Evolutionary conservation across 108 stramenopile species (phyloP).

Genomic region (Nannochloropsis oceanica): DNA sequence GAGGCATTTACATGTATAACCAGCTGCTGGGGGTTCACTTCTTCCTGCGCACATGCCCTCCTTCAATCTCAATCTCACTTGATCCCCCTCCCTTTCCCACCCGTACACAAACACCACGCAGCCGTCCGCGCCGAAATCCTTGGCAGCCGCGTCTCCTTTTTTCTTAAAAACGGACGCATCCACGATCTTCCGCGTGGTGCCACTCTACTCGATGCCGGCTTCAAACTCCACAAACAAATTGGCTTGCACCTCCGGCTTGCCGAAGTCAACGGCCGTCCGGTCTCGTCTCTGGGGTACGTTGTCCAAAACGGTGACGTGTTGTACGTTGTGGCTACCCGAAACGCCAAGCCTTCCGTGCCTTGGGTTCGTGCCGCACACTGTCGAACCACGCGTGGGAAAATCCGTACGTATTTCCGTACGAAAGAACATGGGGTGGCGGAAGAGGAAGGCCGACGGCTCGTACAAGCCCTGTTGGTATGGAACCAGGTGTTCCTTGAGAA

Average conservation of each 20-base stretch:
- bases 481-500: background rate
- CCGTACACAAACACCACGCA: no score
- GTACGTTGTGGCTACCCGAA: background rate
- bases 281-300: background rate
- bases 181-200: background rate
- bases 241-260: background rate
- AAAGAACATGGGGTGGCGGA: background rate
- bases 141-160: background rate
- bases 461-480: background rate
- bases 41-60: no score
- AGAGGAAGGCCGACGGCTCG: background rate
- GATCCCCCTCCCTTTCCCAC: no score
- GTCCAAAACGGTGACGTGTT: background rate
- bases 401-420: background rate
- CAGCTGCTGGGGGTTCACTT: no score
- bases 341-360: background rate
- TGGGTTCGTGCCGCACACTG: background rate
- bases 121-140: background rate
- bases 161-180: background rate
- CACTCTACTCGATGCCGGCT: background rate
- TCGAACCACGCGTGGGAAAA: background rate
- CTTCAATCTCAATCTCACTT: no score
- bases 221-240: background rate
- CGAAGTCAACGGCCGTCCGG: background rate
- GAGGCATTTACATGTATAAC: no score